phyloP scores from a whole-genome alignment of 768 basidiomycete species.

The Candolleomyces efflorescens region DNA sequence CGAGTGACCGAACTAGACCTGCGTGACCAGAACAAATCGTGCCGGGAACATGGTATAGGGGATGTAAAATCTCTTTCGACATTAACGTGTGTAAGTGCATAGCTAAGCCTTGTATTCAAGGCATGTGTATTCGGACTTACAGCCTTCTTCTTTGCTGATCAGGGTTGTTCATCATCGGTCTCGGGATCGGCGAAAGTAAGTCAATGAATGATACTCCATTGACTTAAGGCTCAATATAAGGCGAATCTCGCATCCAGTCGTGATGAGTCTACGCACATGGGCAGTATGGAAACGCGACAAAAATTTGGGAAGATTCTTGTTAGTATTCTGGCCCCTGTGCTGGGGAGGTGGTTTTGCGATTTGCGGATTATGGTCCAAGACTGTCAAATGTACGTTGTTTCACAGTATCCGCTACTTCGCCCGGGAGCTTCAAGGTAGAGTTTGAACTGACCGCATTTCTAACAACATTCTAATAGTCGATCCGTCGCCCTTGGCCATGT shows the following conservation, averaged over 20 bases:
- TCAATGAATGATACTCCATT: neutral
- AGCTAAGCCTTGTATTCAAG: neutral
- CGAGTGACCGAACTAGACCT: neutral
- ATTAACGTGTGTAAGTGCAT: constrained; percentile 10
- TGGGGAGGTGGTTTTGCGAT: constrained; percentile 12
- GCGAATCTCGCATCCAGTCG: constrained; percentile 2
- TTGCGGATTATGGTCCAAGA: constrained; percentile 7
- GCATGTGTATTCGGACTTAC: neutral
- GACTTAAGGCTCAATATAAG: neutral
- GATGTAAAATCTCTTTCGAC: constrained; percentile 11
- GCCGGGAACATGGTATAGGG: constrained; percentile 8
- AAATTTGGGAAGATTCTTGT: constrained; percentile 7
- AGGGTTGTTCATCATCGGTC: constrained; percentile 17
- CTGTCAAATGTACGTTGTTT: constrained; percentile 12
- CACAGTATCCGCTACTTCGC: neutral
- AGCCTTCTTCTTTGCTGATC: neutral
- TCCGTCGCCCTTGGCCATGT: constrained; percentile 13
- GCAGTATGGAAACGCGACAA: constrained; percentile 15
- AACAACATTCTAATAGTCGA: too few relatives aligned
- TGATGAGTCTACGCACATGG: constrained; percentile 17
- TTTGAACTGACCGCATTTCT: too few relatives aligned
- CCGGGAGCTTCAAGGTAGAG: neutral
- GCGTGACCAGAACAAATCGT: constrained; percentile 10
- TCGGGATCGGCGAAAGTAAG: constrained; percentile 16
- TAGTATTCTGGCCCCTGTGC: constrained; percentile 8